phyloP scores from a whole-genome alignment of 306 rosid genomes.

The Gillenia trifoliata region DNA sequence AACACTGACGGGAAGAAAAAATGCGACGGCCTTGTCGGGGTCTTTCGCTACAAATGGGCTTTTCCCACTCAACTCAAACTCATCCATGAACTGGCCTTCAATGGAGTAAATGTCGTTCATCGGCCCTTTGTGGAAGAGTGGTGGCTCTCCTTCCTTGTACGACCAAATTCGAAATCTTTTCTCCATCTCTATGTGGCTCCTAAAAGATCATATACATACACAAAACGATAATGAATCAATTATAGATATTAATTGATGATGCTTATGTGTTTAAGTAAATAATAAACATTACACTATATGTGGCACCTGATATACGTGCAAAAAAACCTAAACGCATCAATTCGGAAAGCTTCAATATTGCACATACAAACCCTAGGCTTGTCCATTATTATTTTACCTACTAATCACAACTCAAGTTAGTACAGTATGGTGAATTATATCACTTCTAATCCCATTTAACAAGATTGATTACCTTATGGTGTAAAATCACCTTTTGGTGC shows the following conservation, averaged over 20 bases:
- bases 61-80: constrained; percentile 37
- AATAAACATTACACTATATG: not conserved
- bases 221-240: not conserved
- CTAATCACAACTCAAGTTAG: too few relatives aligned
- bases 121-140: constrained; percentile 58
- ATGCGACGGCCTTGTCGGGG: constrained; percentile 47
- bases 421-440: not conserved
- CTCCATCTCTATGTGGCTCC: constrained; percentile 54
- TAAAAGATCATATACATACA: not conserved
- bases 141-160: constrained; percentile 66
- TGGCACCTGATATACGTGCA: not conserved
- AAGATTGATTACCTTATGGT: not conserved
- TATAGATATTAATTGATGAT: not conserved
- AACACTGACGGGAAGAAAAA: constrained; percentile 56
- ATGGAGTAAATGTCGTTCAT: constrained; percentile 60
- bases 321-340: not conserved
- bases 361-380: not conserved
- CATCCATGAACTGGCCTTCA: constrained; percentile 68
- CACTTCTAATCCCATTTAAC: not conserved
- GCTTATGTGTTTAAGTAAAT: not conserved
- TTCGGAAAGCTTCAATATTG: not conserved
- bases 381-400: not conserved
- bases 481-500: not conserved
- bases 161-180: constrained; percentile 61
- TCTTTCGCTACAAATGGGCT: constrained; percentile 27